phyloP scores from a whole-genome alignment of 306 rosid genomes.

The Spatholobus suberectus region DNA sequence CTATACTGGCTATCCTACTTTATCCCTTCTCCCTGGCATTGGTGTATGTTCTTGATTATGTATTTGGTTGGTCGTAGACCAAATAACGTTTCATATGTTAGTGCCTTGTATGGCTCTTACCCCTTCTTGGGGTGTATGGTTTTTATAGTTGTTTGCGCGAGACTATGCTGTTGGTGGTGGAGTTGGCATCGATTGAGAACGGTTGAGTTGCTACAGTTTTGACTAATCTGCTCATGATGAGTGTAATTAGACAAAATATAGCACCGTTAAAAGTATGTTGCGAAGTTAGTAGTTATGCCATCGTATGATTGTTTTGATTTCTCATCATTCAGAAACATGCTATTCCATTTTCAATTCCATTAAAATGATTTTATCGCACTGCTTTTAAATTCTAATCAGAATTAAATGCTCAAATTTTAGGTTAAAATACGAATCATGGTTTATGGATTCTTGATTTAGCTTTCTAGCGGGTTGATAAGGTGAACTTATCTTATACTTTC shows the following conservation, averaged over 20 bases:
- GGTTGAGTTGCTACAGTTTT: constrained; percentile 35
- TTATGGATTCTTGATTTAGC: not conserved
- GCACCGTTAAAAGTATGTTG: not conserved
- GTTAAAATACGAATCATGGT: not conserved
- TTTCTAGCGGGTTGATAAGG: not conserved
- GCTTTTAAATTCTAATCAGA: not conserved
- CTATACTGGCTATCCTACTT: constrained; percentile 77
- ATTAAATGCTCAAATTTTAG: not conserved
- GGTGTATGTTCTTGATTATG: constrained; percentile 89
- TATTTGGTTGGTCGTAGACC: constrained; percentile 82
- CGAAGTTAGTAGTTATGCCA: not conserved
- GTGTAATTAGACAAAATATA: constrained; percentile 22
- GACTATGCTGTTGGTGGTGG: constrained; percentile 16
- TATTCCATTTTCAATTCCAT: not conserved
- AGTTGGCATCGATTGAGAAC: constrained; percentile 18
- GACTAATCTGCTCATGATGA: not conserved
- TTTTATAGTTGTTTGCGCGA: not conserved
- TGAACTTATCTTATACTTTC: not conserved
- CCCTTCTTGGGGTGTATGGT: constrained; percentile 17
- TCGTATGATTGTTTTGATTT: constrained; percentile 4
- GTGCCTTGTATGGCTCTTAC: constrained; percentile 1
- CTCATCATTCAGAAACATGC: not conserved
- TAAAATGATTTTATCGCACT: not conserved
- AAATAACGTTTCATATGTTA: not conserved
- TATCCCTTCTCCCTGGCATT: constrained; percentile 86